Base-by-base conservation (phyloP, 352 stramenopile species). In the Globisporangium paddicum region DNA sequence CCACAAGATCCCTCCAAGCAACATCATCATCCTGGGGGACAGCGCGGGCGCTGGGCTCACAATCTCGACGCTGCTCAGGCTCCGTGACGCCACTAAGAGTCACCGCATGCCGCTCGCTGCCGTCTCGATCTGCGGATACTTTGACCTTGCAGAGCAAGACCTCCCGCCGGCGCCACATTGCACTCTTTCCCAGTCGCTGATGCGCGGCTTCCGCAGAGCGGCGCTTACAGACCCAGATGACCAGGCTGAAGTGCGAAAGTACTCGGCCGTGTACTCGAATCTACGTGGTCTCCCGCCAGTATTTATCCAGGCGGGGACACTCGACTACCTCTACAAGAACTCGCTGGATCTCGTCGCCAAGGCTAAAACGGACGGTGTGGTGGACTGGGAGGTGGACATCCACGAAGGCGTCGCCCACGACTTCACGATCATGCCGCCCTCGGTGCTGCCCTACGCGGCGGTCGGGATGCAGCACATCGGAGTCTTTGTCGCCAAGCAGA, bases 21-120 rank as follows among this genome's bases (percentile, higher is more conserved):
- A 71, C 34, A 72, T 80, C n/a, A 62, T 80, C 18, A 2, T 83
- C n/a, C 58, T 52, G 9, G 71, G 71, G 0, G 73, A 83, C 25
- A 80, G 71, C 26, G 71, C 69, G 5, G 73, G 71, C 14, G 71
- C 63, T 14, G 71, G 71, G 0, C 64, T 83, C 5, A 67, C 69
- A 2, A 58, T 83, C 52, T 75, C 71, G 10, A 71, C 63, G 16
- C 37, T 83, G 10, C 53, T 83, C 21, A 58, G 75, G 47, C 66
- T 73, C 41, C 66, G 68, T 26, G 67, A 67, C 21, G 41, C 38
- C 1, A 60, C 19, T 16, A 42, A 21, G 37, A 64, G 23, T 48
- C 69, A 0, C 34, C 55, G 8, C 5, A 42, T 77, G 8, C 73
- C 73, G 0, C 19, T 69, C 1, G 77, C 72, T 6, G 70, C 64